Percentiles rank a stretch among this genome's conserved stretches.
phyloP scores from a whole-genome alignment of 495 filamentous ascomycete genomes.

The Aspergillus nidulans region DNA sequence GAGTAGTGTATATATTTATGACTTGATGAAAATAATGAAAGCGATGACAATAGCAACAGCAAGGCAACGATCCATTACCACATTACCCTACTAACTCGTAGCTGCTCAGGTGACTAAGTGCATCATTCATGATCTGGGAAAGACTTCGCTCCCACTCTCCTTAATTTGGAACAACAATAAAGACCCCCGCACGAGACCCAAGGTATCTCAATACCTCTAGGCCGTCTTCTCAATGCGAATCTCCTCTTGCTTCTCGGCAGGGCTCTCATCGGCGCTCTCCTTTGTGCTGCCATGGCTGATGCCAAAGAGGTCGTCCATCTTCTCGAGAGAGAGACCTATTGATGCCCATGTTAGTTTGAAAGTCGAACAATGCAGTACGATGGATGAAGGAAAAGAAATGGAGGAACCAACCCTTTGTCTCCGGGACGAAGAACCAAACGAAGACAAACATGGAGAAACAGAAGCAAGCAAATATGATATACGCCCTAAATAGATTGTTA shows the following conservation, averaged over 20 bases:
- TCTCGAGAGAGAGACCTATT: slow-evolving; percentile 40
- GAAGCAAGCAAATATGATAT: slow-evolving; percentile 48
- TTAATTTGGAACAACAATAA: no score
- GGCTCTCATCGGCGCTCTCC: background rate
- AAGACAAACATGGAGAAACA: slow-evolving; percentile 64
- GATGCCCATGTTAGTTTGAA: background rate
- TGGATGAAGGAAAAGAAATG: background rate
- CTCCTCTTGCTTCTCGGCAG: slow-evolving; percentile 18
- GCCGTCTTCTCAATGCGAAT: slow-evolving; percentile 1
- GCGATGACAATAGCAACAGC: background rate
- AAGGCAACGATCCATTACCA: background rate
- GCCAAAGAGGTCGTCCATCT: slow-evolving; percentile 52
- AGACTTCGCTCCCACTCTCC: no score
- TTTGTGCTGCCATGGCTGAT: slow-evolving; percentile 20
- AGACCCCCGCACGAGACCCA: no score
- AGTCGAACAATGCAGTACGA: background rate
- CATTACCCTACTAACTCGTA: background rate
- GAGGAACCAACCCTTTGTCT: slow-evolving; percentile 58
- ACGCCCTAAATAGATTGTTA: slow-evolving; percentile 27
- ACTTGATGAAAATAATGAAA: slow-evolving; percentile 9
- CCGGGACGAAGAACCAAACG: slow-evolving; percentile 68
- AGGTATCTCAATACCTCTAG: background rate
- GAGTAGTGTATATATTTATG: background rate
- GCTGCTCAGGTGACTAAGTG: background rate
- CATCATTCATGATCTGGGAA: no score